These are phyloP conservation scores for Salix exigua DNA, from an alignment of 345 rosid species.

Conservation along the genomic window DNA sequence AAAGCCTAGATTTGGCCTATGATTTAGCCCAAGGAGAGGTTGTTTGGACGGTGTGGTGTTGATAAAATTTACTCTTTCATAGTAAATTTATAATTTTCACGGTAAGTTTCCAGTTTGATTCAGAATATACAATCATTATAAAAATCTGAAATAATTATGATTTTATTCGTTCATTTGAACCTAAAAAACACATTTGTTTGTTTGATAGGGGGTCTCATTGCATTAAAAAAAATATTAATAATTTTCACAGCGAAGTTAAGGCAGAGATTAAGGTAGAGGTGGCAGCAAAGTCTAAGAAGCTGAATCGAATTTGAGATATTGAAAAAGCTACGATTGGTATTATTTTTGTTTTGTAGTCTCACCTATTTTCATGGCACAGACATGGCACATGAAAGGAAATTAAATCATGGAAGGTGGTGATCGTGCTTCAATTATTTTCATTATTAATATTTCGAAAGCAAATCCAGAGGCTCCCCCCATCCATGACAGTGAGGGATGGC, in stretches of 20 bases:
- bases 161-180: accelerated
- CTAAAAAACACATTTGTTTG: no score
- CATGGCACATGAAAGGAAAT: no score
- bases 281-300: not conserved
- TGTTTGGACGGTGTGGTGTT: no score
- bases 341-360: not conserved
- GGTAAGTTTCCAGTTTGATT: no score
- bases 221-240: no score
- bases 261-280: not conserved
- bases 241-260: not conserved
- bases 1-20: accelerated
- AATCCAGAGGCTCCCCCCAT: not conserved
- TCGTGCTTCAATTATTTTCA: not conserved
- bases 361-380: no score
- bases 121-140: accelerated
- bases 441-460: not conserved
- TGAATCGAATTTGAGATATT: not conserved
- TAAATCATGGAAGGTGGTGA: no score
- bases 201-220: no score
- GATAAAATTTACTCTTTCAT: no score
- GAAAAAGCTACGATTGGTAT: no score
- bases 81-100: no score
- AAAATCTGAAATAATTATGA: accelerated
- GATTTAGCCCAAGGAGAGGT: no score
- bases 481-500: not conserved